Evolutionary conservation across 257 asterid genomes (phyloP).

Genomic region (Nemophila menziesii): DNA sequence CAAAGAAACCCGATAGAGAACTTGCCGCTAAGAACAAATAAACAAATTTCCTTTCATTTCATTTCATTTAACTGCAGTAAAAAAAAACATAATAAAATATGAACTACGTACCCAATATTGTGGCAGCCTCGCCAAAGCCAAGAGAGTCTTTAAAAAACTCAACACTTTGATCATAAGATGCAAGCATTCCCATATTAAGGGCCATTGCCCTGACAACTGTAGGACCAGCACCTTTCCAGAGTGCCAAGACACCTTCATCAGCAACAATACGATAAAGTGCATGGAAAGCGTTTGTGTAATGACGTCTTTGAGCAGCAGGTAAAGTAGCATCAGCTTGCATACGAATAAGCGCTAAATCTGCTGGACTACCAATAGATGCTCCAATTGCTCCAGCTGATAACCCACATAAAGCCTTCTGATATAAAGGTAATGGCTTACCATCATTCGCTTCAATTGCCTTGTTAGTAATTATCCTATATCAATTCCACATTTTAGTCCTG

Average conservation of each 20-base stretch:
- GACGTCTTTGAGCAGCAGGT: constrained; percentile 46
- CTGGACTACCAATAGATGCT: constrained; percentile 53
- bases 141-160: constrained; percentile 42
- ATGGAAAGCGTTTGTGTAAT: constrained; percentile 46
- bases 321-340: constrained; percentile 76
- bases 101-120: constrained; percentile 33
- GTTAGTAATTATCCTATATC: constrained; percentile 40
- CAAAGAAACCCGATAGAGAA: constrained; percentile 58
- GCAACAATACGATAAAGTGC: constrained; percentile 44
- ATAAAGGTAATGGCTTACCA: constrained; percentile 51
- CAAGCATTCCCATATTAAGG: constrained; percentile 60
- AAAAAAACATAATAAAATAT: too few relatives aligned
- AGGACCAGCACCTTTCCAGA: constrained; percentile 71
- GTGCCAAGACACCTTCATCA: constrained; percentile 56
- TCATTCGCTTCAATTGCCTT: constrained; percentile 62
- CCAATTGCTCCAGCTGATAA: constrained; percentile 71
- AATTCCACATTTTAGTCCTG: too few relatives aligned
- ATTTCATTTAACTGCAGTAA: background rate
- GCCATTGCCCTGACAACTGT: constrained; percentile 75
- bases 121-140: constrained; percentile 46
- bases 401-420: constrained; percentile 59
- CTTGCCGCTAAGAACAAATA: constrained; percentile 39
- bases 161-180: constrained; percentile 57
- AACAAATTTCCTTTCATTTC: background rate
- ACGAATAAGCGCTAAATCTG: constrained; percentile 57